Conservation (phyloP, 73 alveolate genomes). For the Paramecium sexaurelia region DNA sequence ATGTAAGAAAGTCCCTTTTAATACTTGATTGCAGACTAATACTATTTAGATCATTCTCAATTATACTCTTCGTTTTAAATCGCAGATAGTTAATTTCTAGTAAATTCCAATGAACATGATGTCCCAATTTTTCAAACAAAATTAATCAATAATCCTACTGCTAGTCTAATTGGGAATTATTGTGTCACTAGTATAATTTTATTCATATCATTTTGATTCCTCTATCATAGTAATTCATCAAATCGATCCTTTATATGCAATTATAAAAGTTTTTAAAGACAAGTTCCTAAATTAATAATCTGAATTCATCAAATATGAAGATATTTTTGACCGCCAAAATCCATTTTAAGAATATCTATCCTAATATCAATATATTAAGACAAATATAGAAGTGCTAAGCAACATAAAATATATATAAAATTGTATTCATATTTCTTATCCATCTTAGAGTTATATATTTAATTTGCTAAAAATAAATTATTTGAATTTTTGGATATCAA, state of each 20-base stretch:
- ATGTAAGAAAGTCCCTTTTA: neutral
- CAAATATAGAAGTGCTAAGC: neutral
- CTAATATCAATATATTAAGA: neutral
- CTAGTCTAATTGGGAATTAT: constrained; percentile 49
- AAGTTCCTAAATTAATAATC: neutral
- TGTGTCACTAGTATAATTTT: neutral
- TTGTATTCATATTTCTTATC: constrained; percentile 8
- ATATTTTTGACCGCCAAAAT: neutral
- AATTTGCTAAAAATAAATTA: neutral
- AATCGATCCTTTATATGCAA: neutral
- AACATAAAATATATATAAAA: neutral
- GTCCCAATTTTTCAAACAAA: neutral
- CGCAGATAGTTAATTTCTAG: neutral
- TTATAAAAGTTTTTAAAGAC: neutral
- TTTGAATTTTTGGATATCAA: neutral
- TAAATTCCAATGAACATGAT: neutral
- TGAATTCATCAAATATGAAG: neutral
- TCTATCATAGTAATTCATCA: neutral
- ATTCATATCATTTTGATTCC: neutral
- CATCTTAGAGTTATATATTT: neutral
- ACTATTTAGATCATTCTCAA: neutral
- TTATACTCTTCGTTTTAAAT: neutral
- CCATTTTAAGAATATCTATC: neutral
- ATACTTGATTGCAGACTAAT: neutral
- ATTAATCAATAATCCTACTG: neutral